Evolutionary conservation across 1,139 yeast genomes (phyloP).

Genomic region (Magnusiomyces tetraspermus): DNA sequence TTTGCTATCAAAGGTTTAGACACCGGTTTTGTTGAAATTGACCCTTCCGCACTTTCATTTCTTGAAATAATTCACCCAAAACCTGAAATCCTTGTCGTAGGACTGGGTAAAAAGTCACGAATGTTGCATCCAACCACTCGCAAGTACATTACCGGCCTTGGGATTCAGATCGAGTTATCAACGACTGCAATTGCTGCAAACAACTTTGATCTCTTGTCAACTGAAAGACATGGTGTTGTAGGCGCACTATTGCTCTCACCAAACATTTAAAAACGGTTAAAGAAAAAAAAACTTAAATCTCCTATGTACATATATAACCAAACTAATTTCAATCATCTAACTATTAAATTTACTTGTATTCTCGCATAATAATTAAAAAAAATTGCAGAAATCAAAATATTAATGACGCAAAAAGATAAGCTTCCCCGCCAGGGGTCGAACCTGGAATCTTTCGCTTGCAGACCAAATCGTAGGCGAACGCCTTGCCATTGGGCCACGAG

Average conservation of each 20-base stretch:
- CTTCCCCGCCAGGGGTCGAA: too few relatives aligned
- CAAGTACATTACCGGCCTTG: constrained; percentile 43
- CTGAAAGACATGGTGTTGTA: constrained; percentile 65
- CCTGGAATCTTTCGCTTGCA: too few relatives aligned
- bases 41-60: constrained; percentile 38
- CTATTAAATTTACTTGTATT: too few relatives aligned
- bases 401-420: too few relatives aligned
- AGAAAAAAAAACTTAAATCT: too few relatives aligned
- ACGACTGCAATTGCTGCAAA: constrained; percentile 61
- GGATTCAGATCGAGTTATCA: constrained; percentile 60
- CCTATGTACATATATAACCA: too few relatives aligned
- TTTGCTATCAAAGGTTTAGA: constrained; percentile 27
- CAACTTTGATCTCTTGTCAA: constrained; percentile 64
- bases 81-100: constrained; percentile 67
- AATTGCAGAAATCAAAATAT: too few relatives aligned
- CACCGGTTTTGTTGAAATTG: constrained; percentile 32
- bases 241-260: constrained; percentile 69
- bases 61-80: constrained; percentile 58
- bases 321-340: too few relatives aligned
- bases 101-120: constrained; percentile 56
- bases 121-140: constrained; percentile 50
- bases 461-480: too few relatives aligned
- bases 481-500: too few relatives aligned
- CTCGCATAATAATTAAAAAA: too few relatives aligned
- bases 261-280: constrained; percentile 40